Evolutionary conservation across 2,329 filamentous ascomycete species (phyloP).

Genomic region (Sporothrix luriei): DNA sequence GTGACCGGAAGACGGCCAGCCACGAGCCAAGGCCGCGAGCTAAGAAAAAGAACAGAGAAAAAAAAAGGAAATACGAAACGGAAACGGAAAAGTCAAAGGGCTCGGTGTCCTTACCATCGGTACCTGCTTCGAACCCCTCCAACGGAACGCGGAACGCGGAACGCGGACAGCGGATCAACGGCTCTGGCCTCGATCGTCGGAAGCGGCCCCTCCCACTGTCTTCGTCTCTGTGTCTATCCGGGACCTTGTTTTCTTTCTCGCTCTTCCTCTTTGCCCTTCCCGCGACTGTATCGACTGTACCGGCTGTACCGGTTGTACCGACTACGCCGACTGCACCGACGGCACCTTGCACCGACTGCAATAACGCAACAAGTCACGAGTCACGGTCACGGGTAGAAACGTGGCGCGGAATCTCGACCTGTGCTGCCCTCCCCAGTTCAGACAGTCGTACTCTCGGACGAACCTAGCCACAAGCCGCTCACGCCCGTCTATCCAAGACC

Average conservation of each 20-base stretch:
- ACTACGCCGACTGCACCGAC: not conserved
- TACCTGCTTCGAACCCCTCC: slow-evolving; percentile 1
- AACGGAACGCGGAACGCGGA: not conserved
- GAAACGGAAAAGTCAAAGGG: not conserved
- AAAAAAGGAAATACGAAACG: too few species aligned
- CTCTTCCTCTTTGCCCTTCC: slow-evolving; percentile 2
- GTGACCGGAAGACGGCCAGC: not conserved
- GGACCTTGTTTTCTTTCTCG: too few species aligned
- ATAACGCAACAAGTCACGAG: not conserved
- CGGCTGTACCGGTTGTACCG: not conserved
- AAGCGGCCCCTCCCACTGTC: not conserved
- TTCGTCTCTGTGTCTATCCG: not conserved
- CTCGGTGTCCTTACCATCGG: slow-evolving; percentile 1
- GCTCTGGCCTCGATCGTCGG: slow-evolving; percentile 15
- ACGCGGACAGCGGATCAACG: not conserved
- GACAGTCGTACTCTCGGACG: not conserved
- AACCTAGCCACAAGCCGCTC: slow-evolving; percentile 18
- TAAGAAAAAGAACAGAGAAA: not conserved
- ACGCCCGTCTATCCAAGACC: not conserved
- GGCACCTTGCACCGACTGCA: not conserved
- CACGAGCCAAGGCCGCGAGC: slow-evolving; percentile 9
- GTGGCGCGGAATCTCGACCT: slow-evolving; percentile 9
- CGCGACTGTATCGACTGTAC: not conserved
- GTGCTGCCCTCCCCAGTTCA: not conserved
- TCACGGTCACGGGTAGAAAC: slow-evolving; percentile 6